Evolutionary conservation across 345 rosid species (phyloP).

Genomic region (Pistacia vera): DNA sequence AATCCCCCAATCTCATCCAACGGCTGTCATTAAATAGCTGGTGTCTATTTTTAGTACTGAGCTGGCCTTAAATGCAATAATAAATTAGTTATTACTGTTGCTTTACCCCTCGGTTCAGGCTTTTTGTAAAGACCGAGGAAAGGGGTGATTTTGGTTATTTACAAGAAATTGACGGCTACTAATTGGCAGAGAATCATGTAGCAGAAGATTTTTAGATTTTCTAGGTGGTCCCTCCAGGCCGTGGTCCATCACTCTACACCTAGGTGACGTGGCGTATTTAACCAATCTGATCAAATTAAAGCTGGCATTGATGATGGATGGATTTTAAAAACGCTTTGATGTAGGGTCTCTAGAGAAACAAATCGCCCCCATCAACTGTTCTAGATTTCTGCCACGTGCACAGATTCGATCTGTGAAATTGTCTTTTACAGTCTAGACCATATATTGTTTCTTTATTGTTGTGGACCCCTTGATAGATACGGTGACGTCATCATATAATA

Average conservation of each 20-base stretch:
- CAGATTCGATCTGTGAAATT: constrained; percentile 8
- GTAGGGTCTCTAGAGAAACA: constrained; percentile 21
- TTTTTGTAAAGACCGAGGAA: constrained; percentile 30
- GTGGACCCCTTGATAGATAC: constrained; percentile 28
- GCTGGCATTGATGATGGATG: constrained; percentile 6
- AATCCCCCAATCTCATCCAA: neutral
- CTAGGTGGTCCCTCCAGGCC: constrained; percentile 22
- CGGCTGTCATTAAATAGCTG: constrained; percentile 1
- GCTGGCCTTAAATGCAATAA: neutral
- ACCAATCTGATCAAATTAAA: neutral
- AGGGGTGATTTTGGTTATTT: constrained; percentile 26
- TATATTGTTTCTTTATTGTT: constrained; percentile 31
- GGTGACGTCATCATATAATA: constrained; percentile 29
- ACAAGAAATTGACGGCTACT: constrained; percentile 35
- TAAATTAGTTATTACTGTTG: constrained; percentile 6
- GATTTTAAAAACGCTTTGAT: neutral
- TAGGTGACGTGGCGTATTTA: constrained; percentile 11
- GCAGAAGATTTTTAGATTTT: constrained; percentile 44
- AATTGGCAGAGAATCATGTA: constrained; percentile 39
- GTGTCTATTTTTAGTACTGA: neutral
- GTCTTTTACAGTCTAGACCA: constrained; percentile 29
- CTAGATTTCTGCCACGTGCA: constrained; percentile 19
- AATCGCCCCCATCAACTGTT: neutral
- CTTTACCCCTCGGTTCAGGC: constrained; percentile 9
- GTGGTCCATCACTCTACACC: neutral